Conservation (phyloP, 257 asterid genomes). For the Solanum boliviense region DNA sequence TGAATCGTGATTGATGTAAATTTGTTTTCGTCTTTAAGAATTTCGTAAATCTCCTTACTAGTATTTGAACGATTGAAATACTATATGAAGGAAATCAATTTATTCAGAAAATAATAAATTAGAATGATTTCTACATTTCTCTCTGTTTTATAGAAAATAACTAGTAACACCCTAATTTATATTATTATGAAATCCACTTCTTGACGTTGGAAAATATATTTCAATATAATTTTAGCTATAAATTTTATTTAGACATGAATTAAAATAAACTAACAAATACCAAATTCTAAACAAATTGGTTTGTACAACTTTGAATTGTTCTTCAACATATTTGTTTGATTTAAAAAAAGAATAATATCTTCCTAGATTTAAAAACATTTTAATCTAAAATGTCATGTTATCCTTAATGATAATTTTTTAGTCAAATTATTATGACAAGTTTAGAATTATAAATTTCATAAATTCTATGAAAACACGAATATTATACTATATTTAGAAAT, state of each 20-base stretch:
- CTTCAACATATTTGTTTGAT: not conserved
- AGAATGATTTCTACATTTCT: not conserved
- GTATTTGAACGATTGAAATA: not conserved
- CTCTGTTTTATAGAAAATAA: not conserved
- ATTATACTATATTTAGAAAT: not conserved
- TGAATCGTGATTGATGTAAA: not conserved
- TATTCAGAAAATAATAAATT: not conserved
- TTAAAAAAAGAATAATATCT: not conserved
- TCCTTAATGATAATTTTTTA: not conserved
- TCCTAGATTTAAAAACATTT: not conserved
- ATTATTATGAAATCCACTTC: not conserved
- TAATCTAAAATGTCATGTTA: not conserved
- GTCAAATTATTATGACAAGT: not conserved
- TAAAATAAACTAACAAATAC: not conserved
- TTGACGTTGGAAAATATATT: not conserved
- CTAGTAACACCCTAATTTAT: not conserved
- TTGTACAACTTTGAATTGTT: not conserved
- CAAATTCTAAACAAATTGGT: not conserved
- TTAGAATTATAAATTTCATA: not conserved
- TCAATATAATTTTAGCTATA: not conserved
- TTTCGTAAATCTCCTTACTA: not conserved
- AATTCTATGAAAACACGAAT: not conserved
- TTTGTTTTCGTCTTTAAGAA: fast-evolving
- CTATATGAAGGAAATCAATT: not conserved
- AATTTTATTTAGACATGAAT: not conserved